These are phyloP conservation scores for Tulasnella sp. DNA, from an alignment of 768 basidiomycete genomes.

Conservation along the genomic window DNA sequence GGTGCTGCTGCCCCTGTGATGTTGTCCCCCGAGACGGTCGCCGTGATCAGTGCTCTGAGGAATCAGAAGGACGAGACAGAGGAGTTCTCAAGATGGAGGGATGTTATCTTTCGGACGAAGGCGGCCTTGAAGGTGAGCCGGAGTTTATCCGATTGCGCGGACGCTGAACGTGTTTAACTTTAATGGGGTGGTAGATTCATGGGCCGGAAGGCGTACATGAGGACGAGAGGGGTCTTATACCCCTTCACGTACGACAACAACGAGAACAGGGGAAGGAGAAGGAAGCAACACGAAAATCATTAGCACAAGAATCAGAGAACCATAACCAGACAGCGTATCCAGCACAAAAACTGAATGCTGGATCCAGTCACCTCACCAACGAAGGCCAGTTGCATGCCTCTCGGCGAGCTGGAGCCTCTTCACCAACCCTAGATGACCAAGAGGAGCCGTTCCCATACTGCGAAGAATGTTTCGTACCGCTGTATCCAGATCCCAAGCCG, in stretches of 20 bases:
- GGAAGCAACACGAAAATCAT: too few relatives aligned
- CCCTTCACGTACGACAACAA: neutral
- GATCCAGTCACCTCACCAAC: neutral
- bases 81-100: slow-evolving; percentile 82
- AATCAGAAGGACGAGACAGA: slow-evolving; percentile 87
- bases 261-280: neutral
- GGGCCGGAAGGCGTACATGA: neutral
- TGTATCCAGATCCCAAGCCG: slow-evolving; percentile 87
- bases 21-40: slow-evolving; percentile 63
- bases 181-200: neutral
- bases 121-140: slow-evolving; percentile 26
- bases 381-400: neutral
- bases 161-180: neutral
- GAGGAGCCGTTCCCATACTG: slow-evolving; percentile 45
- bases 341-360: neutral
- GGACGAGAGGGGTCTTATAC: neutral
- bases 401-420: neutral
- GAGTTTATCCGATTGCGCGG: too few relatives aligned
- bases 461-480: slow-evolving; percentile 80
- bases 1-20: slow-evolving; percentile 80
- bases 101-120: slow-evolving; percentile 71
- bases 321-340: neutral
- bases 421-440: neutral
- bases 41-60: slow-evolving; percentile 63
- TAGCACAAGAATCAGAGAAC: too few relatives aligned